Percentiles rank a stretch among this genome's conserved stretches.
These are phyloP conservation scores for Leucocoprinus sp. DNA, from an alignment of 768 basidiomycete genomes.

Conservation along the genomic window DNA sequence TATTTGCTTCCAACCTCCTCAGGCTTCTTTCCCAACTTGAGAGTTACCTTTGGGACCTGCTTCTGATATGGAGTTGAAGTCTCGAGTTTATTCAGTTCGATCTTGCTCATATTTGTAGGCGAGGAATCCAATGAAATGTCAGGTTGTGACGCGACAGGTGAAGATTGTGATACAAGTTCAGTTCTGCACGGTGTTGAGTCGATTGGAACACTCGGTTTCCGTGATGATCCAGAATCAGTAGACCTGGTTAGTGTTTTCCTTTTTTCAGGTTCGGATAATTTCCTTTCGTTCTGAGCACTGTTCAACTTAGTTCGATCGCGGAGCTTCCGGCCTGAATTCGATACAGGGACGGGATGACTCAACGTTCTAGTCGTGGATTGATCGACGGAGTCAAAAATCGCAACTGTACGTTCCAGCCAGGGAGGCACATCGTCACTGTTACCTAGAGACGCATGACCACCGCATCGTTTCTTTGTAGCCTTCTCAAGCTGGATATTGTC, in stretches of 20 bases:
- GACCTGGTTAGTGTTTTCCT: conserved; percentile 5
- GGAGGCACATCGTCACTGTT: conserved; percentile 27
- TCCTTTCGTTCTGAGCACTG: conserved; percentile 13
- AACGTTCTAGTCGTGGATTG: conserved; percentile 16
- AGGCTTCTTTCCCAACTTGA: conserved; percentile 45
- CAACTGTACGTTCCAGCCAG: conserved; percentile 54
- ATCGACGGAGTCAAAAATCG: conserved; percentile 41
- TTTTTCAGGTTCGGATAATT: conserved; percentile 2
- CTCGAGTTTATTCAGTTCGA: conserved; percentile 7
- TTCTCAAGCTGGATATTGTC: conserved; percentile 48
- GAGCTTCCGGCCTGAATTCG: conserved; percentile 36
- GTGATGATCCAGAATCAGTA: not conserved
- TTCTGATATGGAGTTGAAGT: conserved; percentile 19
- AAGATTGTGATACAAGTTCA: conserved; percentile 4
- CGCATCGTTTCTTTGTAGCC: conserved; percentile 50
- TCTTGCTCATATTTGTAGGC: conserved; percentile 7
- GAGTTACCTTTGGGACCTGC: conserved; percentile 46
- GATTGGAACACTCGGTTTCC: not conserved
- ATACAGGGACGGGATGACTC: conserved; percentile 15
- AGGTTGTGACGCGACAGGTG: conserved; percentile 13
- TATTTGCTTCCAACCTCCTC: conserved; percentile 4
- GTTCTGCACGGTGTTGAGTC: not conserved
- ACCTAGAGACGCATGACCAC: conserved; percentile 35
- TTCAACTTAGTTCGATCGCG: conserved; percentile 46
- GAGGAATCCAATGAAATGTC: conserved; percentile 12